phyloP scores from a whole-genome alignment of 2,329 filamentous ascomycete genomes.

The Byssothecium circinans region DNA sequence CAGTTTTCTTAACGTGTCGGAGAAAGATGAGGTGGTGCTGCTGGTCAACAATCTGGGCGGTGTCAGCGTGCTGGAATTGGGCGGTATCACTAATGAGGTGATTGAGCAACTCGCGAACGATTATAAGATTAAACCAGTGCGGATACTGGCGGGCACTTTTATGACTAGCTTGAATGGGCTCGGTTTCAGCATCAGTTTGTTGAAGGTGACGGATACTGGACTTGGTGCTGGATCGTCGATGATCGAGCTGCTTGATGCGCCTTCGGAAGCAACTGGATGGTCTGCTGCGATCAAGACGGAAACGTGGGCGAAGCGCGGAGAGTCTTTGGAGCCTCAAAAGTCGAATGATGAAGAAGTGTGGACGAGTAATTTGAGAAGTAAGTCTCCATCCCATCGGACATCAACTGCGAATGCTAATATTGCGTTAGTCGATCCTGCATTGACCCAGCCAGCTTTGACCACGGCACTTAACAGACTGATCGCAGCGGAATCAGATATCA shows the following conservation, averaged over 20 bases:
- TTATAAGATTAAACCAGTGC: constrained; percentile 62
- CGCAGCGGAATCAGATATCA: constrained; percentile 65
- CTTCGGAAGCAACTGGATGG: constrained; percentile 70
- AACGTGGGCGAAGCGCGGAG: constrained; percentile 59
- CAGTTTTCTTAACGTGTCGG: constrained; percentile 66
- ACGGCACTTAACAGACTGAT: constrained; percentile 64
- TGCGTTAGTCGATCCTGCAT: constrained; percentile 53
- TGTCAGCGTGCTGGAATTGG: constrained; percentile 71
- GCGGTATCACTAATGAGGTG: constrained; percentile 71
- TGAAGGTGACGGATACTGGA: constrained; percentile 65
- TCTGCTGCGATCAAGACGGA: constrained; percentile 59
- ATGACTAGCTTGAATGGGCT: constrained; percentile 73
- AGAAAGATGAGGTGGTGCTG: constrained; percentile 65
- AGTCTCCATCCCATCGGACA: constrained; percentile 17
- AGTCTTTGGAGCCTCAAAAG: constrained; percentile 47
- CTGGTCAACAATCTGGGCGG: constrained; percentile 77
- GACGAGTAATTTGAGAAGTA: constrained; percentile 57
- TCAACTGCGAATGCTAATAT: constrained; percentile 19
- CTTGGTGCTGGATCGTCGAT: constrained; percentile 61
- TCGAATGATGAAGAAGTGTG: constrained; percentile 48
- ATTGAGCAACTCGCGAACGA: constrained; percentile 60
- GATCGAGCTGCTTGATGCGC: constrained; percentile 68
- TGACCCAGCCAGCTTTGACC: constrained; percentile 56
- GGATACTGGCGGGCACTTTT: constrained; percentile 67
- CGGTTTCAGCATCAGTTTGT: constrained; percentile 69